Evolutionary conservation across 148 eudicot species (phyloP).

Genomic region (Hydrangea macrophylla): DNA sequence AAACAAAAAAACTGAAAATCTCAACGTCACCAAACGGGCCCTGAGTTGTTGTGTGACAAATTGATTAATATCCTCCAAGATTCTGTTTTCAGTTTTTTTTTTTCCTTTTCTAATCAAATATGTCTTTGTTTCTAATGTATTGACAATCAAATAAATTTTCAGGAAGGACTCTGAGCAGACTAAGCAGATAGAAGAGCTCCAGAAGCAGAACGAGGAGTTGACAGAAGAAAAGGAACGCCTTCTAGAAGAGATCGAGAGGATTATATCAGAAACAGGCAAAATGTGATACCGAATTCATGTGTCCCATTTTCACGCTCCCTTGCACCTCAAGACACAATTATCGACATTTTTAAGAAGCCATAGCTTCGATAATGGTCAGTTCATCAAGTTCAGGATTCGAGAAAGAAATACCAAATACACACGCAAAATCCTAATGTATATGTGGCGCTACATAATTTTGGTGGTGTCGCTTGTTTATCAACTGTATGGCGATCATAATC

Average conservation of each 20-base stretch:
- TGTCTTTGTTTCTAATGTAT: background rate
- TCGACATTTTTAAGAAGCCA: background rate
- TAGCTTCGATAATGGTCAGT: background rate
- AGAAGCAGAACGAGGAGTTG: slow-evolving; percentile 43
- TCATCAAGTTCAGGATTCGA: too few relatives aligned
- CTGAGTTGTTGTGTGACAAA: too few relatives aligned
- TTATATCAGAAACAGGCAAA: slow-evolving; percentile 26
- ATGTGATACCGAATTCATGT: slow-evolving; percentile 10
- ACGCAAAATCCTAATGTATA: too few relatives aligned
- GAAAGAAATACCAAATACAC: too few relatives aligned
- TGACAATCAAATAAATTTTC: slow-evolving; percentile 14
- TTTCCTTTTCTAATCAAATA: background rate
- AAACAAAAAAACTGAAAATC: too few relatives aligned
- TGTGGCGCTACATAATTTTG: too few relatives aligned
- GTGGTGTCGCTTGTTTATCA: too few relatives aligned
- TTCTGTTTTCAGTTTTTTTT: background rate
- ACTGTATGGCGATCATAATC: too few relatives aligned
- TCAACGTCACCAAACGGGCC: too few relatives aligned
- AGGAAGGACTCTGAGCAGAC: slow-evolving; percentile 66
- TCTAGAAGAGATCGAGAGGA: slow-evolving; percentile 54
- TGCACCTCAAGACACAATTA: background rate
- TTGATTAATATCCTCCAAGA: too few relatives aligned
- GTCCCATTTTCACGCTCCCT: background rate
- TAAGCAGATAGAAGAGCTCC: slow-evolving; percentile 55
- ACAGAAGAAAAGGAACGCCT: slow-evolving; percentile 49